Conservation (phyloP, 352 stramenopile species). For the Pythium sp. region DNA sequence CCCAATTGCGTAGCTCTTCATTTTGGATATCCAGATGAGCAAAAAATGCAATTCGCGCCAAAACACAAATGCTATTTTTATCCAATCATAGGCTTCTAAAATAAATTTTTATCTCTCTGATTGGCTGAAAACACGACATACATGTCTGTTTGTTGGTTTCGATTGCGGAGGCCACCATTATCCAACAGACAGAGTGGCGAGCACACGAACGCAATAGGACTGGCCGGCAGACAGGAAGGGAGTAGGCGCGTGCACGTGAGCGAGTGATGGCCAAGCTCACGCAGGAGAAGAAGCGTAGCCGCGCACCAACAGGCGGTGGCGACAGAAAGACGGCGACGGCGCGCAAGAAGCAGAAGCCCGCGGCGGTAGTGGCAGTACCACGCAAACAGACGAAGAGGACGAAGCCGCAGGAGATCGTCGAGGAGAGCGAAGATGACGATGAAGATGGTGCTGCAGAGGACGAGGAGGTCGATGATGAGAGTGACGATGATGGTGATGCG, state of each 20-base stretch:
- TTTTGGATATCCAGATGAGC: background rate
- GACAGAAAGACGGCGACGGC: background rate
- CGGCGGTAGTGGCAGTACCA: background rate
- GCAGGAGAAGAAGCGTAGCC: conserved; percentile 17
- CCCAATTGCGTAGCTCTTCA: conserved; percentile 1
- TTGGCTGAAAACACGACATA: conserved; percentile 13
- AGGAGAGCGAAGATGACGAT: background rate
- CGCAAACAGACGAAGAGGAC: conserved; percentile 5
- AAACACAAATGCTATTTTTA: conserved; percentile 8
- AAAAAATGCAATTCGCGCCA: conserved; percentile 13
- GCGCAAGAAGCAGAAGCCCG: conserved; percentile 22
- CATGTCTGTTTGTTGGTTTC: conserved; percentile 12
- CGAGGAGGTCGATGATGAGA: background rate
- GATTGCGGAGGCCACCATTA: background rate
- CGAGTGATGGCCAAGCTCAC: conserved; percentile 13
- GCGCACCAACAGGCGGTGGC: background rate
- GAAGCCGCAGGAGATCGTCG: conserved; percentile 1
- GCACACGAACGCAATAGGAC: background rate
- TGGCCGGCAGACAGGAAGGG: background rate
- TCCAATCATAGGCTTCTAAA: background rate
- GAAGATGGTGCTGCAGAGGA: background rate
- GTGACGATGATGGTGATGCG: background rate
- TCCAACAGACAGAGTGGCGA: background rate
- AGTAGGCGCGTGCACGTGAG: background rate
- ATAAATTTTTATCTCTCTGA: background rate